These are phyloP conservation scores for Backusella luteola DNA, from an alignment of 192 early-diverging fungal species.

Conservation along the genomic window DNA sequence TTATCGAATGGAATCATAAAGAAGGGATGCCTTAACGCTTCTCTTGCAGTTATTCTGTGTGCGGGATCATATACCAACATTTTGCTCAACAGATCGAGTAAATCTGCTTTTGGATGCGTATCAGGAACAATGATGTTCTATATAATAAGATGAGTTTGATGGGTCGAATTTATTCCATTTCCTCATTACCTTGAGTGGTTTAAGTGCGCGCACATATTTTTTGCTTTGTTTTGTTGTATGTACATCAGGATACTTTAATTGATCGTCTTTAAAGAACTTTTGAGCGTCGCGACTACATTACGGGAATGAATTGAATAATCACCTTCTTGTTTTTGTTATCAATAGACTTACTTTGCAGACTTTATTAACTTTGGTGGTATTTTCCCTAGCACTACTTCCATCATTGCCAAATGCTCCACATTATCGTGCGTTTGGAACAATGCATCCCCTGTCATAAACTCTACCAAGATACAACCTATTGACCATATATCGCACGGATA, in stretches of 20 bases:
- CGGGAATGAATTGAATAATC: not conserved
- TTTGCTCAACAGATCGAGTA: constrained; percentile 65
- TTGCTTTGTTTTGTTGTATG: constrained; percentile 56
- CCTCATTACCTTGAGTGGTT: constrained; percentile 49
- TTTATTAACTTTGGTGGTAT: constrained; percentile 70
- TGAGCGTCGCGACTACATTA: constrained; percentile 39
- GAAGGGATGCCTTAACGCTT: constrained; percentile 86
- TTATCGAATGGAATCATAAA: constrained; percentile 42
- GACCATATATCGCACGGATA: constrained; percentile 99
- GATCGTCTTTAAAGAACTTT: constrained; percentile 55
- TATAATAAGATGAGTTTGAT: too few relatives aligned
- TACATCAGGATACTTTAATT: constrained; percentile 54
- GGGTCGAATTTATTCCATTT: not conserved
- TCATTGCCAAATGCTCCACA: constrained; percentile 96
- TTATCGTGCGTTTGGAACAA: constrained; percentile 99
- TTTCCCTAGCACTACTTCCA: constrained; percentile 85
- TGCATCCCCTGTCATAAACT: constrained; percentile 94
- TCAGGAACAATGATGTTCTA: constrained; percentile 49
- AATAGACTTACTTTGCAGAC: constrained; percentile 38
- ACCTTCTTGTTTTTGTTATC: not conserved
- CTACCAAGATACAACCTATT: constrained; percentile 94
- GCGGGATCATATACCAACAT: constrained; percentile 82
- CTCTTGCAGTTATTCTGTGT: constrained; percentile 74
- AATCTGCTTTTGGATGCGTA: constrained; percentile 51
- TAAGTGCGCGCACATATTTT: constrained; percentile 62